Conservation (phyloP, 768 basidiomycete genomes). For the Naganishia onofrii region DNA sequence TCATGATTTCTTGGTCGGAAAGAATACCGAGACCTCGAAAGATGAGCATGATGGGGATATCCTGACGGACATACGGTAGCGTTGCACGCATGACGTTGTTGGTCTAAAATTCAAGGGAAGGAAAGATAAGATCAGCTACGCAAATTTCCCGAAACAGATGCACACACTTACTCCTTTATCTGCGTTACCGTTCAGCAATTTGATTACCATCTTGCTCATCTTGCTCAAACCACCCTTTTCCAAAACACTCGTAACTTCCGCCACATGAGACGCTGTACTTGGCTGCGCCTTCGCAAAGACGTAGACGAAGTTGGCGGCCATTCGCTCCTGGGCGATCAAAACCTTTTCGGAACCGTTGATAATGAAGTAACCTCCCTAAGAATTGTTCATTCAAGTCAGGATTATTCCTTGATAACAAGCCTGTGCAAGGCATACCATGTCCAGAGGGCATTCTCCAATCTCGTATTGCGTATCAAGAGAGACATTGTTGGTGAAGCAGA, state of each 20-base stretch:
- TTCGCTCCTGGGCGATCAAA: conserved; percentile 97
- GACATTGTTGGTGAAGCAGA: conserved; percentile 82
- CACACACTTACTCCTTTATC: conserved; percentile 77
- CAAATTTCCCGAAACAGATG: too few relatives aligned
- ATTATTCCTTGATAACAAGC: neutral
- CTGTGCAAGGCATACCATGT: conserved; percentile 56
- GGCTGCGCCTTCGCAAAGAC: conserved; percentile 98
- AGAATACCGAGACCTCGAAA: conserved; percentile 97
- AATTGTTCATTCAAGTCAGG: conserved; percentile 46
- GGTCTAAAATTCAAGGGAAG: conserved; percentile 31
- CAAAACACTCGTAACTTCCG: conserved; percentile 94
- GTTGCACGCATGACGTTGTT: conserved; percentile 85
- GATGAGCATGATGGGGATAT: conserved; percentile 98
- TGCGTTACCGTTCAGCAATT: conserved; percentile 87
- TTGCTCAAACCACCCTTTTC: conserved; percentile 84
- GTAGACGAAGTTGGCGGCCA: conserved; percentile 99
- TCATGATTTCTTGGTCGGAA: conserved; percentile 93
- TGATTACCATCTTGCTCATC: conserved; percentile 95
- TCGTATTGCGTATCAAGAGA: conserved; percentile 72
- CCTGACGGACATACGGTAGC: conserved; percentile 95
- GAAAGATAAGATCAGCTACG: neutral
- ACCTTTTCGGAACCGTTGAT: conserved; percentile 99
- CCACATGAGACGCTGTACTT: conserved; percentile 74
- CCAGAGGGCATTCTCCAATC: conserved; percentile 96
- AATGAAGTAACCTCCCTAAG: conserved; percentile 90